Evolutionary conservation across 192 early-diverging fungal genomes (phyloP), one percentile per base, ranked within the genome.

Genomic region (Coemansia sp.): DNA sequence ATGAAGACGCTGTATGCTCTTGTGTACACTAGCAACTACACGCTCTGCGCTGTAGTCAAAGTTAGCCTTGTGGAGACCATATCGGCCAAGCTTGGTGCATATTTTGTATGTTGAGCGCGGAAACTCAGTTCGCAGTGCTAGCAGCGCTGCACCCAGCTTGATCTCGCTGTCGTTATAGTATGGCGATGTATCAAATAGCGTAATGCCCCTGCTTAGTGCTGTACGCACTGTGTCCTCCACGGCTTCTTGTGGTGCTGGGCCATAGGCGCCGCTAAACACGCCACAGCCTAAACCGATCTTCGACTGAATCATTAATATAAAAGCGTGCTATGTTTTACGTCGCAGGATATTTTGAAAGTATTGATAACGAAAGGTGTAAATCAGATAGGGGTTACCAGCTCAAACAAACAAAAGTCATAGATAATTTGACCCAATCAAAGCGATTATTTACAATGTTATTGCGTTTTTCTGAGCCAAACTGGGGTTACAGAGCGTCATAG

Each of bases 51-150:
- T 85, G 63, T 89, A 92, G 61, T 92, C 85, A 79, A 88, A 90
- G 15, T 89, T 86, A 1, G 70, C 52, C 26, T 58, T 80, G 53
- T 61, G 67, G 50, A 74, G 78, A 11, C 90, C 90, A 71, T 92
- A 92, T 17, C 90, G 82, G 0, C 90, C 90, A n/a, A 84, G 70
- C 51, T 92, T 92, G 14, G 90, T 92, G 56, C 84, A 79, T 36
- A 90, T 70, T 46, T 84, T 79, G 70, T 92, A 92, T 10, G 65
- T 71, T 2, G 82, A 81, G n/a, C 90, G 82, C 40, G 88, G 86
- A 38, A 81, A 86, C 25, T 85, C 82, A 2, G 50, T 47, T 7
- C 56, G 49, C 40, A 92, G 61, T 9, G 60, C 40, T 2, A 61
- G 49, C 0, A 92, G 67, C 1, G 85, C 87, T 3, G 84, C 70